phyloP scores from a whole-genome alignment of 2,329 filamentous ascomycete genomes.

The Fusarium pseudoanthophilum region DNA sequence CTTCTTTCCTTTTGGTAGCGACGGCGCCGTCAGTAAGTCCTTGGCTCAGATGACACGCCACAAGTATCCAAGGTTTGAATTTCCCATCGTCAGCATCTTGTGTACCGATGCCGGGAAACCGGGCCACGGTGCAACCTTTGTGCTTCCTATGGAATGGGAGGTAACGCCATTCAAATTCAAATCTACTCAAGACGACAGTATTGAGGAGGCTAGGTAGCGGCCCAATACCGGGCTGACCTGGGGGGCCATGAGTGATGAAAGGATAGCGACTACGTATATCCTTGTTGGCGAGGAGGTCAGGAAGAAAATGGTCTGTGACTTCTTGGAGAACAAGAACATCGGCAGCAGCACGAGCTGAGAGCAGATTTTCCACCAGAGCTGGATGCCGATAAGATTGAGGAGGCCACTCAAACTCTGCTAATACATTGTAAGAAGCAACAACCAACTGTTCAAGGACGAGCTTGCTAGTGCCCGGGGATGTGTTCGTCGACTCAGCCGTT shows the following conservation, averaged over 20 bases:
- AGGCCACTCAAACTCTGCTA: slow-evolving; percentile 62
- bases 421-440: slow-evolving; percentile 64
- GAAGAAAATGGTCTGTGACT: slow-evolving; percentile 72
- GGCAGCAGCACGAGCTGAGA: slow-evolving; percentile 54
- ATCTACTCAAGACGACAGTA: slow-evolving; percentile 67
- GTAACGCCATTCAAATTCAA: slow-evolving; percentile 65
- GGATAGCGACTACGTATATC: slow-evolving; percentile 61
- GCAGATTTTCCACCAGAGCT: slow-evolving; percentile 56
- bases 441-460: slow-evolving; percentile 42
- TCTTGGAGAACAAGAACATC: slow-evolving; percentile 69
- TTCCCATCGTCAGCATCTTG: slow-evolving; percentile 4
- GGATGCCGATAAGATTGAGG: slow-evolving; percentile 56
- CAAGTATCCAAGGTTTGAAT: slow-evolving; percentile 59
- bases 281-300: slow-evolving; percentile 60
- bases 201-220: slow-evolving; percentile 71
- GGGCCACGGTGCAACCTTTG: slow-evolving; percentile 66
- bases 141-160: slow-evolving; percentile 65
- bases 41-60: slow-evolving; percentile 69
- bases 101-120: slow-evolving; percentile 47
- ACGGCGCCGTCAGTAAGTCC: slow-evolving; percentile 70
- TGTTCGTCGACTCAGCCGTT: not conserved
- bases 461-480: not conserved
- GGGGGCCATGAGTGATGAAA: slow-evolving; percentile 68
- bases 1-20: slow-evolving; percentile 65
- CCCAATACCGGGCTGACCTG: slow-evolving; percentile 60